Base-by-base conservation (phyloP, 352 stramenopile genomes). In the Phytophthora uliginosa region DNA sequence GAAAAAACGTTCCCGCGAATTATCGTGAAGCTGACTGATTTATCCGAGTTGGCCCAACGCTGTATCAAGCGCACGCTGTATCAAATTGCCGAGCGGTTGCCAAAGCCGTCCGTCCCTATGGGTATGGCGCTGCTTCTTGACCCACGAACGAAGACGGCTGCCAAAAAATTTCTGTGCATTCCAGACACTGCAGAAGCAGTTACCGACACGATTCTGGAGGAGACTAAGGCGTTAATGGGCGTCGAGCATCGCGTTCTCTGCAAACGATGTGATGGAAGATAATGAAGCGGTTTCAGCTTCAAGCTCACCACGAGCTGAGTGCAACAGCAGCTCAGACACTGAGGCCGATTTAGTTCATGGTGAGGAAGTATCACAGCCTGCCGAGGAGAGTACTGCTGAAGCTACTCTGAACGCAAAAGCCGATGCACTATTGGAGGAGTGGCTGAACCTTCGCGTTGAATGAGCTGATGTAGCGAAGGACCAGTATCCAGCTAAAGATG, bases 361-460 rank as follows among this genome's bases (percentile, higher is more conserved):
- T 1, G 50, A 67, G 2, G 34, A 60, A 15, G 34, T 59, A 12
- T 55, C 60, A 17, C 33, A 54, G 15, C 34, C 50, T 1, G 9
- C 22, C 5, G 34, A 54, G 9, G 45, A 54, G 17, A 55, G 2
- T 3, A 22, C 17, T 54, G 60, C 34, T 22, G 50, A 67, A 10
- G 50, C 60, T 17, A 34, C 26, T 2, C 17, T 67, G 1, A 67
- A 67, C 50, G 18, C 36, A 17, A 59, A 65, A 17, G 59, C 59
- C 2, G 20, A 57, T 55, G 42, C 28, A 10, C 0, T 57, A 7
- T 17, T 65, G 13, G 45, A 50, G 1, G 18, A 36, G 10, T 65
- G 59, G 31, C 10, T 57, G 1, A 13, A 24, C 7, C 20, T 13
- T 31, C n/a, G 59, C 2, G 10, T 66, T 10, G 48, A 66, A 10